Evolutionary conservation across 2,329 filamentous ascomycete genomes (phyloP), one percentile per base, ranked within the genome.

Genomic region (Cordyceps pruinosa): DNA sequence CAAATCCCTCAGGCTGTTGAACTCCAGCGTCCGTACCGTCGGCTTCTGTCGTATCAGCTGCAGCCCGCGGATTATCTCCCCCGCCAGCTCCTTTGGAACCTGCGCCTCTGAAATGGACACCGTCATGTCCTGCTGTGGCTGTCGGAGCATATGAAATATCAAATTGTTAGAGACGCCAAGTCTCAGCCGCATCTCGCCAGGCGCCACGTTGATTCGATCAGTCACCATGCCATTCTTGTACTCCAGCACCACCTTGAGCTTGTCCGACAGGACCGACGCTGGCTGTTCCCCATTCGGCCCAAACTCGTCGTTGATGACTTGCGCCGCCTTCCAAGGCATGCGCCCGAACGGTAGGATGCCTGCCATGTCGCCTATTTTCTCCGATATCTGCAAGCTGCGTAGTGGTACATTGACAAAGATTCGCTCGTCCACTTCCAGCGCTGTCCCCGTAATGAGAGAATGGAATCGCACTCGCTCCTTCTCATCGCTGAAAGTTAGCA

Each of bases 151-250:
- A 60, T 83, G 83, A 48, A 94, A 72, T 15, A 83, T 75, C 50
- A 83, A 83, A 23, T 78, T 77, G 54, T 83, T 80, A 56, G 78
- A 76, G 32, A 87, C 80, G 62, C 87, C 83, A 34, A 90, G 74
- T 30, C 83, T 78, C 49, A 91, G 69, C 64, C 83, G 83, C 63
- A 90, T 69, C 70, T 90, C 87, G n/a, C 88, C 88, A 12, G 86
- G 86, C 2, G 80, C 86, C 64, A 95, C 78, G 63, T 96, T 96
- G 66, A 96, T 78, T 37, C 91, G 83, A 71, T 97, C 92, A 2
- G 89, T 90, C 17, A 95, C 76, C 42, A 86, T 89, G 49, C 90
- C 89, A 62, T 86, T 84, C 60, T 87, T 83, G 62, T 88, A 89
- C 58, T 90, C 85, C 32, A 89, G 78, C 54, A 95, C 80, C 19